A percentile compares a stretch with the other conserved stretches of the same genome.
Evolutionary conservation across 331 rosid genomes (phyloP).

Genomic region (Ulmus americana): DNA sequence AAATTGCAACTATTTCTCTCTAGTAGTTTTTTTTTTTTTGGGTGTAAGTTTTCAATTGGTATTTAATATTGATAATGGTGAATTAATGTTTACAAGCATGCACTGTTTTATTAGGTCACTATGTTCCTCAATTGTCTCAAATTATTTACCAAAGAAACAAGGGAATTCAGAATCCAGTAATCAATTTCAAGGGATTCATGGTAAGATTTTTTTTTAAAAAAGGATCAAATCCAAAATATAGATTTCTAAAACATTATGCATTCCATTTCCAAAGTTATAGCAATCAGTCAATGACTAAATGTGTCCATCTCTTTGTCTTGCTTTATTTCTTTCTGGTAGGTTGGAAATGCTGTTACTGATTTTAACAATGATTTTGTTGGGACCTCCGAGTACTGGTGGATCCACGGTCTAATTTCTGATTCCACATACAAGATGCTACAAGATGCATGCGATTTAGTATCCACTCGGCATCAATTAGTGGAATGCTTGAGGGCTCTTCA

Average conservation of each 20-base stretch:
- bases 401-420: slow-evolving; percentile 82
- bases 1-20: not conserved
- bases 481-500: slow-evolving; percentile 58
- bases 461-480: slow-evolving; percentile 60
- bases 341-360: slow-evolving; percentile 86
- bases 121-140: slow-evolving; percentile 84
- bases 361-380: slow-evolving; percentile 75
- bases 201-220: slow-evolving; percentile 43
- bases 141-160: slow-evolving; percentile 56
- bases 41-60: not conserved
- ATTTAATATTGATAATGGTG: slow-evolving; percentile 5
- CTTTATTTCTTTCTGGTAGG: slow-evolving; percentile 36
- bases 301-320: slow-evolving; percentile 3
- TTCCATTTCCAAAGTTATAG: not conserved
- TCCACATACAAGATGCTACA: slow-evolving; percentile 54
- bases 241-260: not conserved
- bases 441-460: slow-evolving; percentile 45
- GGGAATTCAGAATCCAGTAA: slow-evolving; percentile 56
- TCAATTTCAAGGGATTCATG: slow-evolving; percentile 78
- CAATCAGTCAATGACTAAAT: slow-evolving; percentile 14
- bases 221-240: not conserved
- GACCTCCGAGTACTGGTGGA: slow-evolving; percentile 91
- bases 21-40: not conserved
- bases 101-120: slow-evolving; percentile 58
- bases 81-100: slow-evolving; percentile 2